Conservation (phyloP, 2,329 filamentous ascomycete species). For the Aspergillus aculeatinus region DNA sequence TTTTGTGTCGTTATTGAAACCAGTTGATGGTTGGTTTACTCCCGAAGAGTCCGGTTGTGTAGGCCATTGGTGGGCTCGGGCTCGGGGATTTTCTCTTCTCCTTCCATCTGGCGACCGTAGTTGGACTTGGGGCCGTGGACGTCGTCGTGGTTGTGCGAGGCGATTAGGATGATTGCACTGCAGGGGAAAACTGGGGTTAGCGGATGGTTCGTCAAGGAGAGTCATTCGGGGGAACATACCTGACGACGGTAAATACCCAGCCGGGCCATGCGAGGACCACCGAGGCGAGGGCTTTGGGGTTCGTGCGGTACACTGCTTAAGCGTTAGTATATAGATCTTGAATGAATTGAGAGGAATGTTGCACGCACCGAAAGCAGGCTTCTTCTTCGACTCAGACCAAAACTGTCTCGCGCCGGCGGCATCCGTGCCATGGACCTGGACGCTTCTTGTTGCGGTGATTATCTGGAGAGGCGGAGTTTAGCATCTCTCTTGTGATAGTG, state of each 20-base stretch:
- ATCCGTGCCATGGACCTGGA: slow-evolving; percentile 47
- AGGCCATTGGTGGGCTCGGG: neutral
- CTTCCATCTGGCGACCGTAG: slow-evolving; percentile 3
- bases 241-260: slow-evolving; percentile 48
- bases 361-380: slow-evolving; percentile 31
- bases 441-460: slow-evolving; percentile 50
- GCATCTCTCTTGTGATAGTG: neutral
- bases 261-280: slow-evolving; percentile 57
- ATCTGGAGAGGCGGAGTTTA: slow-evolving; percentile 22
- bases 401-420: slow-evolving; percentile 28
- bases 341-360: neutral
- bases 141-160: slow-evolving; percentile 36
- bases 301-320: slow-evolving; percentile 46
- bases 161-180: slow-evolving; percentile 30
- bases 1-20: too few relatives aligned
- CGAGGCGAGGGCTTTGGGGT: slow-evolving; percentile 51
- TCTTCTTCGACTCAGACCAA: slow-evolving; percentile 31
- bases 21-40: neutral
- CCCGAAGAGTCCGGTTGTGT: neutral
- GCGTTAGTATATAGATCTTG: neutral
- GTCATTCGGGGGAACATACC: slow-evolving; percentile 21
- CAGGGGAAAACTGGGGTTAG: neutral
- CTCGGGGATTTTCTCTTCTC: neutral
- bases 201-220: slow-evolving; percentile 9
- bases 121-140: slow-evolving; percentile 16